Conservation (phyloP, 192 early-diverging fungal species). For the Gorgonomyces haynaldii region DNA sequence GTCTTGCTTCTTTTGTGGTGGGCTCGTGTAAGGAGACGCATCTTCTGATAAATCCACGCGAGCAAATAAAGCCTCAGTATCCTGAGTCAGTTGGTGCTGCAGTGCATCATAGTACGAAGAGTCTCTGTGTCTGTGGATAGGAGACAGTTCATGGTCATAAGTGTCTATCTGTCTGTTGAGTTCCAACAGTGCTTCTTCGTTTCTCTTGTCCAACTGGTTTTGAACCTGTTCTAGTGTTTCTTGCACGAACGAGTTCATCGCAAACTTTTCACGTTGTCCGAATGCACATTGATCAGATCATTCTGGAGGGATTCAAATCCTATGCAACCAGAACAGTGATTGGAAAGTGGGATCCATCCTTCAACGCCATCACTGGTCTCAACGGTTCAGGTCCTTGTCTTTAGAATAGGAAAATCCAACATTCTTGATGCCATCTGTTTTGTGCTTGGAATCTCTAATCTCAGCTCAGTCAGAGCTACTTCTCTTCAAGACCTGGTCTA, state of each 20-base stretch:
- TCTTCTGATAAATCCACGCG: neutral
- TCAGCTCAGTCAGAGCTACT: slow-evolving; percentile 71
- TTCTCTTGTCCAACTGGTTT: slow-evolving; percentile 4
- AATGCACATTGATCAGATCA: slow-evolving; percentile 90
- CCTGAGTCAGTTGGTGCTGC: neutral
- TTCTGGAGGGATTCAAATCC: slow-evolving; percentile 98
- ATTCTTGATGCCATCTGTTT: slow-evolving; percentile 98
- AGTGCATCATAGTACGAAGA: too few species aligned
- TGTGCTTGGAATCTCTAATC: slow-evolving; percentile 89
- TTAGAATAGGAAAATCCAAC: slow-evolving; percentile 97
- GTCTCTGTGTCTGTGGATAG: slow-evolving; percentile 2
- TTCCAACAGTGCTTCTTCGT: neutral
- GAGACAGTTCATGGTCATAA: slow-evolving; percentile 4
- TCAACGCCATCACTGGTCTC: slow-evolving; percentile 96
- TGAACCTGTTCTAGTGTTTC: slow-evolving; percentile 5
- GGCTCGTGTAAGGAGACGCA: neutral
- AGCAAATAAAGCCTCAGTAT: neutral
- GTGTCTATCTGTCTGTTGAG: slow-evolving; percentile 9
- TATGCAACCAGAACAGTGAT: slow-evolving; percentile 93
- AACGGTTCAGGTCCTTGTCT: too few species aligned
- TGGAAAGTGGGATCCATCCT: slow-evolving; percentile 93
- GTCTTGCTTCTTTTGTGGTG: neutral
- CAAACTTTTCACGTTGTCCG: too few species aligned
- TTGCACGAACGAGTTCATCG: too few species aligned
- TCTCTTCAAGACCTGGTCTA: slow-evolving; percentile 95